Base-by-base conservation (phyloP, 2,329 filamentous ascomycete genomes). In the Aureobasidium sp. region DNA sequence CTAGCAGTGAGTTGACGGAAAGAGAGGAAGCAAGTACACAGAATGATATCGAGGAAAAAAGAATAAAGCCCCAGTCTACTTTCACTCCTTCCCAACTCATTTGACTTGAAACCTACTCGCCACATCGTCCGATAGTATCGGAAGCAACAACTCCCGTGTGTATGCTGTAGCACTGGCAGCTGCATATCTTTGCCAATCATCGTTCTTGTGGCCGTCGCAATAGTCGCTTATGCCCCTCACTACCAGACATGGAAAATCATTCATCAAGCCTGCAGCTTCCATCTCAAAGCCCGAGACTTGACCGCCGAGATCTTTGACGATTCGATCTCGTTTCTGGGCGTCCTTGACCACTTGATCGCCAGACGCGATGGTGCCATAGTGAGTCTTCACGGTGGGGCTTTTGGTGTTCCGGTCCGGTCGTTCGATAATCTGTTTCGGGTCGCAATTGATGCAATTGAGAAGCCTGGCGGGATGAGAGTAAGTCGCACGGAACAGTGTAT, bases 321-420 rank as follows among this genome's bases (percentile, higher is more conserved):
- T 65, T 0, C 25, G 15, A 31, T 66, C 61, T 43, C 65, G 42
- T 5, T 37, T 38, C 0, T n/a, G n/a, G 1, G 15, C 73, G 13
- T 71, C 72, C 45, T 74, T 76, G 40, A 67, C 61, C 0, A 65
- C 15, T 13, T 25, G 17, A 19, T 67, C 64, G 1, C 38, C 62
- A 1, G 64, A 67, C 6, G 64, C 65, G 19, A 66, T 64, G 0
- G 62, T 29, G 0, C 65, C 64, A 11, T 64, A 63, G 40, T 66
- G 62, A 1, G 66, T 54, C 8, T 19, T 40, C 11, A 53, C 6
- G 2, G 29, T 17, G 11, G 46, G 9, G 3, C 6, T 35, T 7
- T 23, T 35, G 1, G 15, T n/a, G 17, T 40, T 13, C 10, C 35
- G 21, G 3, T 25, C 19, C 9, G 23, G 13, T 13, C 49, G 31